These are phyloP conservation scores for Suhomyces tanzawaensis DNA, from an alignment of 805 yeast genomes.

Conservation along the genomic window DNA sequence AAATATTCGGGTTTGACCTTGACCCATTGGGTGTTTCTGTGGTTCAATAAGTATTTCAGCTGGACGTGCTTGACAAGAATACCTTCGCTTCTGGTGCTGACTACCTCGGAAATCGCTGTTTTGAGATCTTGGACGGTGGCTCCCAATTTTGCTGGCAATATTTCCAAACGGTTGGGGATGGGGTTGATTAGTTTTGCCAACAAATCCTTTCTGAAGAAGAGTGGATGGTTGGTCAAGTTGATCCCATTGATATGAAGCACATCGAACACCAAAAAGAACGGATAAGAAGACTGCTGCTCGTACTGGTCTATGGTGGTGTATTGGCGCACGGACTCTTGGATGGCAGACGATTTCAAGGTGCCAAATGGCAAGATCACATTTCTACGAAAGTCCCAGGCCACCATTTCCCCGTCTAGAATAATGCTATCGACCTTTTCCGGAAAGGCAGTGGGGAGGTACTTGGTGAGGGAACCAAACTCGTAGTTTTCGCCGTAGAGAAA, in stretches of 20 bases:
- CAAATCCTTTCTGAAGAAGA: conserved; percentile 54
- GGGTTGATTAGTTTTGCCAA: conserved; percentile 47
- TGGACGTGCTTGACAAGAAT: conserved; percentile 66
- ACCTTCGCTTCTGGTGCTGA: conserved; percentile 74
- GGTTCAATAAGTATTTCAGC: conserved; percentile 59
- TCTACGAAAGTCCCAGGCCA: conserved; percentile 70
- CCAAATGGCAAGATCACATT: conserved; percentile 73
- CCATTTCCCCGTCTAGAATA: conserved; percentile 89
- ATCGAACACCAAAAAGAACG: conserved; percentile 70
- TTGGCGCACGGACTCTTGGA: conserved; percentile 47
- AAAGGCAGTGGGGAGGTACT: conserved; percentile 43
- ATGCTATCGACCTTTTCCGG: conserved; percentile 35
- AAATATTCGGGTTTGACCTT: conserved; percentile 91
- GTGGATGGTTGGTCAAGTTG: conserved; percentile 53
- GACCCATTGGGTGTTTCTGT: conserved; percentile 68
- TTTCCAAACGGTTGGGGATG: conserved; percentile 48
- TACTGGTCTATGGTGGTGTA: conserved; percentile 35
- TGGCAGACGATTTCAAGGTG: conserved; percentile 67
- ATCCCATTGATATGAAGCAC: conserved; percentile 65
- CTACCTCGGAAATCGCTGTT: conserved; percentile 53
- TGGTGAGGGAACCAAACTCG: conserved; percentile 54
- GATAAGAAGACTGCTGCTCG: conserved; percentile 39
- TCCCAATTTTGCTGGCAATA: conserved; percentile 42
- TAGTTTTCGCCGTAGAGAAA: conserved; percentile 58
- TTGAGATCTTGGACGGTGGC: conserved; percentile 52